phyloP scores from a whole-genome alignment of 129 eudicot genomes.

The Flaveria trinervia region DNA sequence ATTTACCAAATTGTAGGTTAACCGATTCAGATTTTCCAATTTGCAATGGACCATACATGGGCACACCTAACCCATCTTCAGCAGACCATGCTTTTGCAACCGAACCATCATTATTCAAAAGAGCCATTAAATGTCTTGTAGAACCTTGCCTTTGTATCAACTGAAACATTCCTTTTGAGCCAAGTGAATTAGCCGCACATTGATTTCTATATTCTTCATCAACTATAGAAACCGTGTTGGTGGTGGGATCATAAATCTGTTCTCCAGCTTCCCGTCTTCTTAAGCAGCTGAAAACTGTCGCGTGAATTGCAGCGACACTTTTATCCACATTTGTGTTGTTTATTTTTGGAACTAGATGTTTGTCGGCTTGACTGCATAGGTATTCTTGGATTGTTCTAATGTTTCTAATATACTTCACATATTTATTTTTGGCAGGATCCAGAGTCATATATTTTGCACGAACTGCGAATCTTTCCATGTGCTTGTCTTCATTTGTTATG shows the following conservation, averaged over 20 bases:
- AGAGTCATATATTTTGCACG: slow-evolving; percentile 98
- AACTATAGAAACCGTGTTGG: slow-evolving; percentile 62
- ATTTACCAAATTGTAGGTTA: slow-evolving; percentile 80
- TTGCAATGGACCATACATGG: slow-evolving; percentile 63
- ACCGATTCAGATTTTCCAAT: slow-evolving; percentile 80
- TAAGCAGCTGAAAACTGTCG: slow-evolving; percentile 86
- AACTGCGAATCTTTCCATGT: slow-evolving; percentile 90
- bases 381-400: slow-evolving; percentile 93
- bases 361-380: slow-evolving; percentile 85
- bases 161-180: slow-evolving; percentile 84
- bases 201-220: slow-evolving; percentile 89
- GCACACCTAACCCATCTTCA: slow-evolving; percentile 31
- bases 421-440: slow-evolving; percentile 89
- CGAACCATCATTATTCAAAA: slow-evolving; percentile 83
- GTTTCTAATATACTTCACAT: slow-evolving; percentile 84
- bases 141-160: slow-evolving; percentile 93
- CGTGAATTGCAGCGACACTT: slow-evolving; percentile 89
- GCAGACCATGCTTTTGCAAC: slow-evolving; percentile 99
- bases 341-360: slow-evolving; percentile 80
- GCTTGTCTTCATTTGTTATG: slow-evolving; percentile 90
- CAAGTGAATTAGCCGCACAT: slow-evolving; percentile 70
- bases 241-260: slow-evolving; percentile 68
- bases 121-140: slow-evolving; percentile 82
- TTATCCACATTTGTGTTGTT: slow-evolving; percentile 85
- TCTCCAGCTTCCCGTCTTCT: slow-evolving; percentile 85